Conservation (phyloP, 2,329 filamentous ascomycete genomes). For the Phaeosphaeria sp. region DNA sequence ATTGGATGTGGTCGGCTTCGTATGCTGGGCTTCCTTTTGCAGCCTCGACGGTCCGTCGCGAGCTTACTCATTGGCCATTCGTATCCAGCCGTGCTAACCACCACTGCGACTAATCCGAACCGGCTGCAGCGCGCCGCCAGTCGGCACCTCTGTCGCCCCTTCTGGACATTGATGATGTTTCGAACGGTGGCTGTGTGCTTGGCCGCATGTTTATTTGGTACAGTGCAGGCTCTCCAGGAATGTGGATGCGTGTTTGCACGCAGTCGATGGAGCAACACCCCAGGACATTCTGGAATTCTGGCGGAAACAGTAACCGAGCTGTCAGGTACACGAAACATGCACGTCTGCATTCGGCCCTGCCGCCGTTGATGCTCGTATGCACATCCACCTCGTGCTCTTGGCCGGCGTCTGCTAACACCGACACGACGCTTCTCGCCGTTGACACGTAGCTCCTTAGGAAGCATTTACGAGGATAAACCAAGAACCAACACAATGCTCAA, state of each 20-base stretch:
- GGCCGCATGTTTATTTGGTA: slow-evolving; percentile 14
- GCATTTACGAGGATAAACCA: not conserved
- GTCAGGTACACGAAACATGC: slow-evolving; percentile 1
- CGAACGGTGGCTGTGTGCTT: slow-evolving; percentile 23
- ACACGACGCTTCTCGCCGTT: not conserved
- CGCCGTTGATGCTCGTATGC: not conserved
- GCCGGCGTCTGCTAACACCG: not conserved
- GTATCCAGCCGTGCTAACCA: slow-evolving; percentile 23
- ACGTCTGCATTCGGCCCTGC: not conserved
- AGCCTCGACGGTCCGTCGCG: slow-evolving; percentile 16
- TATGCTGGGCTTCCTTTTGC: slow-evolving; percentile 17
- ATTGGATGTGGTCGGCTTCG: not conserved
- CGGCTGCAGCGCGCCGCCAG: slow-evolving; percentile 19
- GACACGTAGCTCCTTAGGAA: not conserved
- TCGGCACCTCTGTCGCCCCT: slow-evolving; percentile 18
- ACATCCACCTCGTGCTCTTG: not conserved
- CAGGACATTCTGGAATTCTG: slow-evolving; percentile 1
- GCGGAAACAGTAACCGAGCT: slow-evolving; percentile 1
- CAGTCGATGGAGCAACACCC: slow-evolving; percentile 8
- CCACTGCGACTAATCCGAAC: slow-evolving; percentile 22
- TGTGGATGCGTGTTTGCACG: slow-evolving; percentile 14
- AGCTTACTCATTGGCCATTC: slow-evolving; percentile 24
- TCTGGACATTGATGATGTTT: slow-evolving; percentile 24
- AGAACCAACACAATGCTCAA: not conserved
- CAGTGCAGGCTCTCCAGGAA: slow-evolving; percentile 14